Conservation (phyloP, 2,329 filamentous ascomycete species). For the Corinectria fuckeliana region DNA sequence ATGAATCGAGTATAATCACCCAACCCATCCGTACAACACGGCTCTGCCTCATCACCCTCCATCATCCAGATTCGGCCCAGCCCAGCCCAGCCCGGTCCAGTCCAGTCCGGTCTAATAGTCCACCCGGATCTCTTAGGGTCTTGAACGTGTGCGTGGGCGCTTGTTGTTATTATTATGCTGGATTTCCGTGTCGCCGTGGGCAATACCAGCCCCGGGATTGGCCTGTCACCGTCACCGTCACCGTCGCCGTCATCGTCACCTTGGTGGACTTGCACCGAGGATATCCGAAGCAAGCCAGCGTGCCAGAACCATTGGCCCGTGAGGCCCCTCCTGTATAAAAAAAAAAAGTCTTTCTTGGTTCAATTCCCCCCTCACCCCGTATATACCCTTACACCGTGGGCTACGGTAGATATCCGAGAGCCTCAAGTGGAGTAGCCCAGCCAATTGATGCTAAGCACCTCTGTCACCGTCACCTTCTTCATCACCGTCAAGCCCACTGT, state of each 20-base stretch:
- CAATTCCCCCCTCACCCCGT: neutral
- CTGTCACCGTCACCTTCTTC: neutral
- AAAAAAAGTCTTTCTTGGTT: neutral
- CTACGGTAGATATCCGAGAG: slow-evolving; percentile 28
- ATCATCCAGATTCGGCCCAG: slow-evolving; percentile 7
- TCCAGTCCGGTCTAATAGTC: neutral
- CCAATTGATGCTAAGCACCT: slow-evolving; percentile 12
- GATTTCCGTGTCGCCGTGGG: neutral
- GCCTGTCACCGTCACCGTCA: neutral
- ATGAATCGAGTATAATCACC: slow-evolving; percentile 15
- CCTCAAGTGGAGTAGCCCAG: no score
- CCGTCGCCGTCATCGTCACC: neutral
- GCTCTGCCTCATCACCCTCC: neutral
- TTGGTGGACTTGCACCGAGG: slow-evolving; percentile 6
- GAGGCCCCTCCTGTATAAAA: neutral
- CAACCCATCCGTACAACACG: neutral
- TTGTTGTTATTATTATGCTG: neutral
- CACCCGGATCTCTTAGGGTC: no score
- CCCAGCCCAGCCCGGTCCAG: neutral
- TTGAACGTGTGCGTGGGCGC: no score
- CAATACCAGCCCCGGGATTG: slow-evolving; percentile 4
- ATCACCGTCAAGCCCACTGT: neutral
- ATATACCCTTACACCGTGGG: slow-evolving; percentile 24
- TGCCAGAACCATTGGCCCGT: slow-evolving; percentile 40
- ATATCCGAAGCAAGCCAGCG: slow-evolving; percentile 24